Evolutionary conservation across 2,329 filamentous ascomycete genomes (phyloP).

Genomic region (Calonectria pteridis): DNA sequence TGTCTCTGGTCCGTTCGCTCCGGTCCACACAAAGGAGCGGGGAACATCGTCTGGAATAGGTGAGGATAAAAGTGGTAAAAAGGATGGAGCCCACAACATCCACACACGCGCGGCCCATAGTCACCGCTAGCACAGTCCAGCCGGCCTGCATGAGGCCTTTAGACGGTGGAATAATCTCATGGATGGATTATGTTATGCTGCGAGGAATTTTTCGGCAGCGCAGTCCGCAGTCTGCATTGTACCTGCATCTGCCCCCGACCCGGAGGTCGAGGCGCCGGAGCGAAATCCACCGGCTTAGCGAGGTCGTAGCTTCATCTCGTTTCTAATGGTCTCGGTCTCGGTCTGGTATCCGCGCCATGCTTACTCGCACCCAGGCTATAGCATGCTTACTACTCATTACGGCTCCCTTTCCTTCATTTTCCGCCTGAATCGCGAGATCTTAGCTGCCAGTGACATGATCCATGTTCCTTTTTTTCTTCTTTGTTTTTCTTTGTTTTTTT

Average conservation of each 20-base stretch:
- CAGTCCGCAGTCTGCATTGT: neutral
- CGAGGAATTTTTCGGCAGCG: neutral
- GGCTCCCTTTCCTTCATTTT: neutral
- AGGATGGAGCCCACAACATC: neutral
- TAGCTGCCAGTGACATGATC: neutral
- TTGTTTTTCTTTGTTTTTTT: neutral
- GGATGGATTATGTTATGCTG: slow-evolving; percentile 5
- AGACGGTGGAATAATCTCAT: slow-evolving; percentile 1
- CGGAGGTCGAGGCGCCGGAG: neutral
- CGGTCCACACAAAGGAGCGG: neutral
- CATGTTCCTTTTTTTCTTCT: neutral
- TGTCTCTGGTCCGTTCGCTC: slow-evolving; percentile 5
- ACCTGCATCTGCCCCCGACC: neutral
- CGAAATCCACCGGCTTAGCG: neutral
- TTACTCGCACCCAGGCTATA: slow-evolving; percentile 8
- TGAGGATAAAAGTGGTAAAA: neutral
- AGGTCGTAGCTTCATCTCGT: slow-evolving; percentile 13
- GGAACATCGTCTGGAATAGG: slow-evolving; percentile 4
- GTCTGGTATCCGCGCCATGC: neutral
- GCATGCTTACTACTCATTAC: neutral
- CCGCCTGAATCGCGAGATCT: slow-evolving; percentile 13
- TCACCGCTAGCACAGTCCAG: neutral
- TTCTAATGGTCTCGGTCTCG: neutral
- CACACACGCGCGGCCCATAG: slow-evolving; percentile 8
- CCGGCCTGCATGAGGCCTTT: slow-evolving; percentile 5